phyloP scores from a whole-genome alignment of 352 stramenopile genomes.

The Aphanomyces invadans region DNA sequence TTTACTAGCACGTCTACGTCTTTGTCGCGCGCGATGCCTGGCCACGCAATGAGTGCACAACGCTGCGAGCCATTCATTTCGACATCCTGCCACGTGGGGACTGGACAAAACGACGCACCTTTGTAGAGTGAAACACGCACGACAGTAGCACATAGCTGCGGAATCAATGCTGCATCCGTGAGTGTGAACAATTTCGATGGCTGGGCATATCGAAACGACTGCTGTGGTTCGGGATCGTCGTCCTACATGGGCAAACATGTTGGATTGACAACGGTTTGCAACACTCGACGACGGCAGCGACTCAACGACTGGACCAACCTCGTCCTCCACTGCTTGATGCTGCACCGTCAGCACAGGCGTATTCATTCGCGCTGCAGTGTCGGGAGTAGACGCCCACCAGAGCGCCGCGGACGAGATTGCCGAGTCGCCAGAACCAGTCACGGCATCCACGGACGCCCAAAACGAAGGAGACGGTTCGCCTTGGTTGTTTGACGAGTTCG shows the following conservation, averaged over 20 bases:
- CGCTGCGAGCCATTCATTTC: too few species aligned
- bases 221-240: neutral
- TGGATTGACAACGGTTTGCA: neutral
- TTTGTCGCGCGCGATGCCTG: constrained; percentile 1
- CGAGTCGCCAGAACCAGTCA: neutral
- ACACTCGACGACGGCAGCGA: neutral
- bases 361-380: neutral
- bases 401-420: neutral
- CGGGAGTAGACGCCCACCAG: neutral
- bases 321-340: neutral
- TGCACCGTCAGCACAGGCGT: neutral
- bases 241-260: neutral
- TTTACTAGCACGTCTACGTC: neutral
- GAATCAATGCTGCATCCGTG: neutral
- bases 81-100: too few species aligned
- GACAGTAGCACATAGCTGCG: neutral
- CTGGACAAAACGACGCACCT: neutral
- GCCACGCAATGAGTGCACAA: neutral
- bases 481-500: neutral
- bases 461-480: neutral
- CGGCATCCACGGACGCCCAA: neutral
- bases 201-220: constrained; percentile 9
- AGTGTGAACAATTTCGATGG: constrained; percentile 3
- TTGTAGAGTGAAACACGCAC: constrained; percentile 3
- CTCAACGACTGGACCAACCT: neutral